A percentile compares a stretch with the other conserved stretches of the same genome.
These are phyloP conservation scores for Trichoderma arundinaceum DNA, from an alignment of 2,329 filamentous ascomycete species.

Conservation along the genomic window DNA sequence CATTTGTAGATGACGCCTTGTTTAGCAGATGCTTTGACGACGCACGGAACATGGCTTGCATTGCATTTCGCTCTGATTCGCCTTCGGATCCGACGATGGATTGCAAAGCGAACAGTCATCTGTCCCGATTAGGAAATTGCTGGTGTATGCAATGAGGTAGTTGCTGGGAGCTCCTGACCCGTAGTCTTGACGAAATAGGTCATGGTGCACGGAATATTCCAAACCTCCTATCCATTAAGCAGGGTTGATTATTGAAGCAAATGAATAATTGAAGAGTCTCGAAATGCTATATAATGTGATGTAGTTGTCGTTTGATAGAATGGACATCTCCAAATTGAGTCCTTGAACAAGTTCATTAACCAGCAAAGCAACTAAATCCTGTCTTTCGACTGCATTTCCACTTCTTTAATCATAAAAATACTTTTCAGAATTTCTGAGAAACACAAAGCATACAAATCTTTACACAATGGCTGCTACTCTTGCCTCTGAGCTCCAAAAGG, in stretches of 20 bases:
- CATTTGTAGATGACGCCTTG: no score
- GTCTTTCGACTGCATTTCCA: no score
- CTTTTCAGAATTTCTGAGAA: background rate
- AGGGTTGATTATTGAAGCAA: background rate
- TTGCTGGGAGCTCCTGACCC: background rate
- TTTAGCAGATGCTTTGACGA: no score
- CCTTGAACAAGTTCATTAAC: background rate
- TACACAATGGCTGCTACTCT: constrained; percentile 6
- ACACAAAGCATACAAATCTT: no score
- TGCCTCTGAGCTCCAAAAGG: background rate
- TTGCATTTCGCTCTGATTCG: constrained; percentile 3
- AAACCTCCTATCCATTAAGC: background rate
- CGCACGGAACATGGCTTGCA: no score
- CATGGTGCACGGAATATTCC: background rate
- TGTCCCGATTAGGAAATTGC: background rate
- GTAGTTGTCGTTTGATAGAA: background rate
- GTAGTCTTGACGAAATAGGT: background rate
- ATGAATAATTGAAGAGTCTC: background rate
- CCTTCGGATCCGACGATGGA: background rate
- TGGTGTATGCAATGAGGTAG: background rate
- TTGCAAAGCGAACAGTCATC: background rate
- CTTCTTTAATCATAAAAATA: background rate
- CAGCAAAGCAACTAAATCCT: background rate
- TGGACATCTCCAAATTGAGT: background rate
- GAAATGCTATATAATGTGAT: constrained; percentile 7